These are phyloP conservation scores for Penicillium lagena DNA, from an alignment of 495 filamentous ascomycete genomes.

Conservation along the genomic window DNA sequence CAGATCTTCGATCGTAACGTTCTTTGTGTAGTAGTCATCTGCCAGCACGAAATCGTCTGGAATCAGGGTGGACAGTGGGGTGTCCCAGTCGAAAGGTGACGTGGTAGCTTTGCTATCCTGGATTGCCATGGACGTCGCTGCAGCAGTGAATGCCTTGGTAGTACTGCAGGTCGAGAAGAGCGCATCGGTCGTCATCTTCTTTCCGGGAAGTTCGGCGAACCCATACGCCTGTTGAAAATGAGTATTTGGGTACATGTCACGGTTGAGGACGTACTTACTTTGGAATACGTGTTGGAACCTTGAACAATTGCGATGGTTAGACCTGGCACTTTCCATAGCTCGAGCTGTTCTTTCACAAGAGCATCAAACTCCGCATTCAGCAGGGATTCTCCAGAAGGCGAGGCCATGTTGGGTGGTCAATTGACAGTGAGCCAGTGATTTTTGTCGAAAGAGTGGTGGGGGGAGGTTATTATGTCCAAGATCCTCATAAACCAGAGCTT, in stretches of 20 bases:
- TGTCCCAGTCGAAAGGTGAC: constrained; percentile 38
- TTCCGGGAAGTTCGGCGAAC: constrained; percentile 27
- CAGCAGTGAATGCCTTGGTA: constrained; percentile 52
- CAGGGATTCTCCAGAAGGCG: neutral
- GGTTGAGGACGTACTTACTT: constrained; percentile 22
- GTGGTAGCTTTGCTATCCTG: constrained; percentile 23
- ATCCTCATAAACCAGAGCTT: no score
- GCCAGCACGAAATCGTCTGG: constrained; percentile 48
- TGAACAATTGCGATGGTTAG: constrained; percentile 43
- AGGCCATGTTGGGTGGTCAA: no score
- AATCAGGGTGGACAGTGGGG: constrained; percentile 42
- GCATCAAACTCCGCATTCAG: constrained; percentile 29
- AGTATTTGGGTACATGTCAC: neutral
- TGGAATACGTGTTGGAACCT: constrained; percentile 32
- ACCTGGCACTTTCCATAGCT: constrained; percentile 45
- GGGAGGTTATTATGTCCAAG: no score
- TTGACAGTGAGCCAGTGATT: no score
- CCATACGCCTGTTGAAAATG: constrained; percentile 43
- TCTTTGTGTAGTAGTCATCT: constrained; percentile 31
- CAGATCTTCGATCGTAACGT: constrained; percentile 44
- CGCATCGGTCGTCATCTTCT: constrained; percentile 37
- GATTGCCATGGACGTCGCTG: constrained; percentile 40
- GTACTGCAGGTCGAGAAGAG: constrained; percentile 42
- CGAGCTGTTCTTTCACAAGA: constrained; percentile 27
- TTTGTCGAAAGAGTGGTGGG: no score